Conservation (phyloP, 306 rosid genomes). For the Carpinus viminea region DNA sequence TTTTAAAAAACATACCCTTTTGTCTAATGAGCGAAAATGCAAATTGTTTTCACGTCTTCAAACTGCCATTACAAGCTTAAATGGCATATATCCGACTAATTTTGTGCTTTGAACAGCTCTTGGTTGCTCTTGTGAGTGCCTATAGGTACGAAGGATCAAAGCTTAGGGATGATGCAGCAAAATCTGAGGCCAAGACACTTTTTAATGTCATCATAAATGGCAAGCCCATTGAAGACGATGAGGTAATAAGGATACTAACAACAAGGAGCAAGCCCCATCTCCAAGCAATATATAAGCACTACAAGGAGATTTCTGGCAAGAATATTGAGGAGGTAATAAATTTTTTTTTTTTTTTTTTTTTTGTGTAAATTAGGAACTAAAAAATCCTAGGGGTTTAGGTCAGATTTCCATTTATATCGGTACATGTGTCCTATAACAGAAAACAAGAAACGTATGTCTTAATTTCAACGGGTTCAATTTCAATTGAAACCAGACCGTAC, state of each 20-base stretch:
- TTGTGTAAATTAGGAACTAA: too few species aligned
- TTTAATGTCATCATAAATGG: slow-evolving; percentile 52
- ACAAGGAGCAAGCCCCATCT: slow-evolving; percentile 88
- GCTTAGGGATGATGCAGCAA: slow-evolving; percentile 58
- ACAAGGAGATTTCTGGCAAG: slow-evolving; percentile 56
- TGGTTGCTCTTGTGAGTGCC: slow-evolving; percentile 84
- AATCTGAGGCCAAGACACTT: slow-evolving; percentile 64
- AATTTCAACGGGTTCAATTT: too few species aligned
- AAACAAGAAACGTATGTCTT: too few species aligned
- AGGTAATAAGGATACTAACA: slow-evolving; percentile 63
- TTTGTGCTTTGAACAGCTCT: slow-evolving; percentile 52
- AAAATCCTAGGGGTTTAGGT: too few species aligned
- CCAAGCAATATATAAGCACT: slow-evolving; percentile 57
- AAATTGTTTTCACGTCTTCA: too few species aligned
- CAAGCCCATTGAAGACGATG: slow-evolving; percentile 60
- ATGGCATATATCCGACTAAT: neutral
- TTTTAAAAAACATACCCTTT: too few species aligned
- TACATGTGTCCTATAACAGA: too few species aligned
- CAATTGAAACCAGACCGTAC: too few species aligned
- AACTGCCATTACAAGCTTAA: too few species aligned
- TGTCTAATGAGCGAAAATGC: too few species aligned
- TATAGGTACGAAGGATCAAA: slow-evolving; percentile 91
- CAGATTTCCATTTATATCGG: too few species aligned
- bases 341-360: too few species aligned
- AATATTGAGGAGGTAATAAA: slow-evolving; percentile 67